These are phyloP conservation scores for Rhodotorula babjevae DNA, from an alignment of 768 basidiomycete genomes.

Conservation along the genomic window DNA sequence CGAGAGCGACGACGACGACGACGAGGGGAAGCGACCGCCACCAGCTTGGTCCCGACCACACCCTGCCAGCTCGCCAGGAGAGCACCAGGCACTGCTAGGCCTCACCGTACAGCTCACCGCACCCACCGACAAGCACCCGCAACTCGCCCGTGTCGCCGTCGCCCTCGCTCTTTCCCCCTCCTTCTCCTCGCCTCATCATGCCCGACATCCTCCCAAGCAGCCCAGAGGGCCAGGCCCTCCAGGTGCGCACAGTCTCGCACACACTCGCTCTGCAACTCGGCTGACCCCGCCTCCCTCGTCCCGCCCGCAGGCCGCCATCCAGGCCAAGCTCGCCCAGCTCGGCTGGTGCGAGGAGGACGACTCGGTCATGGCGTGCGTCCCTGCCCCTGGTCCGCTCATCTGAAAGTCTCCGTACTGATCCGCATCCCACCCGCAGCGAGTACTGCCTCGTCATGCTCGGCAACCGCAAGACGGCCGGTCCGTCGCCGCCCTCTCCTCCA, in stretches of 20 bases:
- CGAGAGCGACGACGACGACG: no score
- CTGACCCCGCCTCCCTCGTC: neutral
- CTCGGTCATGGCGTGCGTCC: conserved; percentile 40
- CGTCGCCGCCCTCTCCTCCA: neutral
- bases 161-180: neutral
- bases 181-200: neutral
- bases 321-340: conserved; percentile 37
- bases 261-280: neutral
- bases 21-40: no score
- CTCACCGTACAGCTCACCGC: no score
- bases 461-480: conserved; percentile 35
- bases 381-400: neutral
- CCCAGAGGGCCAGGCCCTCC: conserved; percentile 28
- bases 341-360: conserved; percentile 43
- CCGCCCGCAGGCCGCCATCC: conserved; percentile 38
- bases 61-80: no score
- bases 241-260: conserved; percentile 3
- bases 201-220: conserved; percentile 29
- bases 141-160: neutral
- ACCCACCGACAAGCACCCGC: neutral
- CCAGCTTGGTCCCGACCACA: no score
- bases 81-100: no score
- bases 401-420: no score
- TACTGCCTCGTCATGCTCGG: conserved; percentile 41
- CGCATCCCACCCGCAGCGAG: conserved; percentile 8